These are phyloP conservation scores for Nannochloropsis gaditana DNA, from an alignment of 108 stramenopile genomes.

Conservation along the genomic window DNA sequence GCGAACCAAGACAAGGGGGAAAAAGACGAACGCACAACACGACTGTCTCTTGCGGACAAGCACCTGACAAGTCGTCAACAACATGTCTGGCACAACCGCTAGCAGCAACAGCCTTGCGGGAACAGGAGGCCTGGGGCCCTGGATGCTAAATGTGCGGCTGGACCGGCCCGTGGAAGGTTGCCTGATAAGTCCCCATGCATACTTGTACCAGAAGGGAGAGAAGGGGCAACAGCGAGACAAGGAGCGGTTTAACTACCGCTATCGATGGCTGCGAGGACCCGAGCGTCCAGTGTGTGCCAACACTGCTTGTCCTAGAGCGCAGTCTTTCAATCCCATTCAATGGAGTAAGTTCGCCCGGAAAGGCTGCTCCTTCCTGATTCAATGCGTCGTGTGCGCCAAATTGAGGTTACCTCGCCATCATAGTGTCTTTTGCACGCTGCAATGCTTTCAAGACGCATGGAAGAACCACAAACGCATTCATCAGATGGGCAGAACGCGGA, in stretches of 20 bases:
- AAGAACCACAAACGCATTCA: slow-evolving; percentile 32
- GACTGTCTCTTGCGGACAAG: neutral
- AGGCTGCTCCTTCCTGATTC: slow-evolving; percentile 30
- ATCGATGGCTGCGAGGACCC: slow-evolving; percentile 38
- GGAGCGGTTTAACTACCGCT: slow-evolving; percentile 27
- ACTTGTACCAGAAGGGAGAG: neutral
- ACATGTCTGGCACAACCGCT: neutral
- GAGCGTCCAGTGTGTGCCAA: slow-evolving; percentile 48
- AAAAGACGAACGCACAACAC: neutral
- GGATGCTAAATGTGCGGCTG: slow-evolving; percentile 27
- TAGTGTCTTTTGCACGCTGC: slow-evolving; percentile 34
- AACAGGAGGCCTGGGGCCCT: neutral
- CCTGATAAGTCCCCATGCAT: slow-evolving; percentile 25
- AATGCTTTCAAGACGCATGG: slow-evolving; percentile 46
- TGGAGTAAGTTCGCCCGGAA: slow-evolving; percentile 40
- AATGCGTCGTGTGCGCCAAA: slow-evolving; percentile 45
- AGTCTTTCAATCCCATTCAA: slow-evolving; percentile 38
- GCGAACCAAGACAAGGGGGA: neutral
- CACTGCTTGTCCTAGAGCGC: slow-evolving; percentile 37
- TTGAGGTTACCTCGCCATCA: slow-evolving; percentile 35
- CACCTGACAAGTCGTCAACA: neutral
- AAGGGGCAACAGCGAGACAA: slow-evolving; percentile 35
- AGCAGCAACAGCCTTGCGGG: neutral
- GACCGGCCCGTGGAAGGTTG: slow-evolving; percentile 45
- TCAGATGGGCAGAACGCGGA: slow-evolving; percentile 25